phyloP scores from a whole-genome alignment of 2,329 filamentous ascomycete genomes.

The Keithomyces neogunnii region DNA sequence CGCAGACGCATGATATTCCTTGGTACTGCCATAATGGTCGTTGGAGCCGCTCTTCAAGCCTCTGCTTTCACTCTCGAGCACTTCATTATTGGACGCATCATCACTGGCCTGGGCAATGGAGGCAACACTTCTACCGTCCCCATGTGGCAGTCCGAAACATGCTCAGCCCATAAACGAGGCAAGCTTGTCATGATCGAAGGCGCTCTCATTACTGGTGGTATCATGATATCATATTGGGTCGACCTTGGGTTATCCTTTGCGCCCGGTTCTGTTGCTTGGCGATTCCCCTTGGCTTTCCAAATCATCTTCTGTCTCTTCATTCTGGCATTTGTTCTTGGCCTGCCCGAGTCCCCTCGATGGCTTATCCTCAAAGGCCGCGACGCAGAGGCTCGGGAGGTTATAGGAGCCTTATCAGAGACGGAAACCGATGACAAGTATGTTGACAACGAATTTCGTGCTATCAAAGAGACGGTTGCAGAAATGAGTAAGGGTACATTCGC shows the following conservation, averaged over 20 bases:
- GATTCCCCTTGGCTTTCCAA: slow-evolving; percentile 49
- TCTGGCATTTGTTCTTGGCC: slow-evolving; percentile 38
- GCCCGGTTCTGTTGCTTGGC: slow-evolving; percentile 34
- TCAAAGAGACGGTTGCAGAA: slow-evolving; percentile 62
- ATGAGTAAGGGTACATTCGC: slow-evolving; percentile 51
- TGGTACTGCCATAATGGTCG: slow-evolving; percentile 46
- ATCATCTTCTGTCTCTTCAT: slow-evolving; percentile 52
- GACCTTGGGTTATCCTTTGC: slow-evolving; percentile 49
- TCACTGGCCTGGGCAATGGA: slow-evolving; percentile 51
- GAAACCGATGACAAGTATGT: slow-evolving; percentile 50
- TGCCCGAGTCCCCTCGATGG: slow-evolving; percentile 47
- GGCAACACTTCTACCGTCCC: slow-evolving; percentile 48
- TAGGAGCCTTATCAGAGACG: slow-evolving; percentile 45
- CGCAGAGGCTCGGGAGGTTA: slow-evolving; percentile 37
- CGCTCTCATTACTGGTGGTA: slow-evolving; percentile 47
- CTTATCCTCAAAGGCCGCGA: slow-evolving; percentile 36
- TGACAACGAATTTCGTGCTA: slow-evolving; percentile 48
- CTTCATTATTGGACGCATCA: slow-evolving; percentile 49
- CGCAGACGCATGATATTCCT: slow-evolving; percentile 51
- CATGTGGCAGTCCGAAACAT: slow-evolving; percentile 54
- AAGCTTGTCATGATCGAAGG: slow-evolving; percentile 54
- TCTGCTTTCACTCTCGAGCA: slow-evolving; percentile 45
- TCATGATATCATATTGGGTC: slow-evolving; percentile 52
- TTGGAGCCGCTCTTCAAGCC: slow-evolving; percentile 52
- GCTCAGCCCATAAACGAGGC: slow-evolving; percentile 47